Evolutionary conservation across 139 green algal genomes (phyloP), one percentile per base, ranked within the genome.

Genomic region (Coelastrella sp.): DNA sequence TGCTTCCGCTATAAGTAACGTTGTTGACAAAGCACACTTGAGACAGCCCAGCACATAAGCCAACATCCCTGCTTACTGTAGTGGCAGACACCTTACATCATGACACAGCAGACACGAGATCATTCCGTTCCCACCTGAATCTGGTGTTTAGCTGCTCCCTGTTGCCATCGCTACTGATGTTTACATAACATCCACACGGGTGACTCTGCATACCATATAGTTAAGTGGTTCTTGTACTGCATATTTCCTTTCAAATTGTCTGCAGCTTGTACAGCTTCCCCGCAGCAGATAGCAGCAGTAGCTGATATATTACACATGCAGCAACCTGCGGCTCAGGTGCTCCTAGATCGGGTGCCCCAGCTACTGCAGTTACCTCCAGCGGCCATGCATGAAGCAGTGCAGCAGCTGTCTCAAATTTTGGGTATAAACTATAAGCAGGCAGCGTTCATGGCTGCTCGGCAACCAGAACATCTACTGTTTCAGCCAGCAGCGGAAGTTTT

Each of bases 381-480:
- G 32, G 48, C 76, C 0, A 27, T 88, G 32, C 53, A 50, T 7
- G 4, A 53, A 1, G 38, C 37, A 27, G 38, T 86, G 48, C 35
- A 53, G 59, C 53, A 84, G 45, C 69, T 90, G 11, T 32, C 57
- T 25, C 8, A 0, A 5, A 37, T 41, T 7, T 53, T 88, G 2
- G 77, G 78, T 27, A 6, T 90, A 0, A 41, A 7, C 1, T 45
- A 38, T 25, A 53, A 53, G 35, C 43, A 63, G 34, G 87, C 78
- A 38, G 77, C 71, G 3, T 88, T 75, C 77, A 86, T 90, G 83
- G 13, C 76, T 0, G 7, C 37, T 27, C 62, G 69, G 32, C 82
- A 88, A 77, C 87, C 87, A 0, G 59, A 27, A 30, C 73, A 79
- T 38, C 53, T 87, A 57, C 57, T 90, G 41, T 51, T 87, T 21